Base-by-base conservation (phyloP, 306 rosid genomes). In the Notholithocarpus densiflorus region DNA sequence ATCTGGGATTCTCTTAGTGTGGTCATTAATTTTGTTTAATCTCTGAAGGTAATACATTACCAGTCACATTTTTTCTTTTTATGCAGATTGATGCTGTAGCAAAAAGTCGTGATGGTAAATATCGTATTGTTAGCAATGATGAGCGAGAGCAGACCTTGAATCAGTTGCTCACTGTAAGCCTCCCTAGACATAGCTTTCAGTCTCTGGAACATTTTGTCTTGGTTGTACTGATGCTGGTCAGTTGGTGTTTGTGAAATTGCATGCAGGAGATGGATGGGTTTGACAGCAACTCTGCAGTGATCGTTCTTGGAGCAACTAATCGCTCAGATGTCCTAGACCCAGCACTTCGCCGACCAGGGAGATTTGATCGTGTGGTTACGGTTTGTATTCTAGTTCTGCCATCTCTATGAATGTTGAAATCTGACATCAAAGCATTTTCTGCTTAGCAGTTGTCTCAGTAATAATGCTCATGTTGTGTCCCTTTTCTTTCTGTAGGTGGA, bases 231-330 rank as follows among this genome's bases (percentile, higher is more conserved):
- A 45, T 57, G 57, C 43, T n/a, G 72, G 57, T 53, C n/a, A 72
- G 65, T 51, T 56, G 26, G 66, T 15, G 31, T n/a, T 13, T 81
- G 29, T 70, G 56, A 69, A 72, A 83, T 81, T 79, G 29, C 62
- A 76, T 80, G 37, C 86, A 95, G 99, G 99, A 95, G 89, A 93
- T 95, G 99, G 99, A 95, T 88, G 99, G 99, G 76, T 95, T 95
- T 91, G 99, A 95, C 88, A 95, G 99, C 88, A 95, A 86, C 85
- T 84, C 98, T 81, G 97, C 93, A 13, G 97, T 94, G 48, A 94
- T 94, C 79, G 97, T 94, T 88, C 92, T 94, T 82, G 98, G 97
- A 71, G 98, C 98, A 77, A 94, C 97, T 81, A 94, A 94, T 89
- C 91, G 97, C 20, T 82, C 98, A 21, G 98, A 92, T 86, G 91